phyloP scores from a whole-genome alignment of 2,329 filamentous ascomycete genomes.

The Scopulariopsis brevicaulis region DNA sequence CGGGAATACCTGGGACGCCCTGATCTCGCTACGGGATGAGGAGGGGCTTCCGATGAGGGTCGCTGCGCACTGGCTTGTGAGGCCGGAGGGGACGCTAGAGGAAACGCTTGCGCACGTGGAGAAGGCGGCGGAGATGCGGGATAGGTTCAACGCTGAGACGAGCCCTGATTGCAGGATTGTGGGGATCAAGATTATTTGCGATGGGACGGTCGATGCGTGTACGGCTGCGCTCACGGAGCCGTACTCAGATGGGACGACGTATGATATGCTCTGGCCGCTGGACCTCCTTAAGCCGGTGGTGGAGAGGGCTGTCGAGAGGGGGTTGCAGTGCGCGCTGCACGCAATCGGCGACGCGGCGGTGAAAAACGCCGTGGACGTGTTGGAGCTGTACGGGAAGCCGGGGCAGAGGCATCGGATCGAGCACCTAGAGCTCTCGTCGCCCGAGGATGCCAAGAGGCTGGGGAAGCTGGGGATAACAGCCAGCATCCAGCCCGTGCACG shows the following conservation, averaged over 20 bases:
- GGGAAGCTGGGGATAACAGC: constrained; percentile 49
- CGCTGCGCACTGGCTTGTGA: constrained; percentile 46
- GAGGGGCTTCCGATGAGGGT: constrained; percentile 29
- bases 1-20: constrained; percentile 39
- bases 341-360: constrained; percentile 54
- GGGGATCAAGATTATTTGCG: constrained; percentile 54
- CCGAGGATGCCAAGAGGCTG: constrained; percentile 42
- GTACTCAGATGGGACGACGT: constrained; percentile 34
- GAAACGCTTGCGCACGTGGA: constrained; percentile 34
- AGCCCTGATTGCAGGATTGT: constrained; percentile 34
- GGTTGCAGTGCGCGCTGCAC: constrained; percentile 51
- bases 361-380: constrained; percentile 42
- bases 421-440: constrained; percentile 48
- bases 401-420: constrained; percentile 49
- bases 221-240: constrained; percentile 50
- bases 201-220: constrained; percentile 54
- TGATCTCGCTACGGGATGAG: constrained; percentile 29
- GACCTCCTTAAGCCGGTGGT: constrained; percentile 42
- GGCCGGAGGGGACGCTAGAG: constrained; percentile 22
- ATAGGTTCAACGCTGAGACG: constrained; percentile 31
- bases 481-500: constrained; percentile 45
- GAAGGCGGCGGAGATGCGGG: constrained; percentile 36
- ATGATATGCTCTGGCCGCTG: constrained; percentile 41
- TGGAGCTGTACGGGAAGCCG: constrained; percentile 29
- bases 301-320: constrained; percentile 35